These are phyloP conservation scores for Tympanopsis confertula DNA, from an alignment of 2,329 filamentous ascomycete species.

Conservation along the genomic window DNA sequence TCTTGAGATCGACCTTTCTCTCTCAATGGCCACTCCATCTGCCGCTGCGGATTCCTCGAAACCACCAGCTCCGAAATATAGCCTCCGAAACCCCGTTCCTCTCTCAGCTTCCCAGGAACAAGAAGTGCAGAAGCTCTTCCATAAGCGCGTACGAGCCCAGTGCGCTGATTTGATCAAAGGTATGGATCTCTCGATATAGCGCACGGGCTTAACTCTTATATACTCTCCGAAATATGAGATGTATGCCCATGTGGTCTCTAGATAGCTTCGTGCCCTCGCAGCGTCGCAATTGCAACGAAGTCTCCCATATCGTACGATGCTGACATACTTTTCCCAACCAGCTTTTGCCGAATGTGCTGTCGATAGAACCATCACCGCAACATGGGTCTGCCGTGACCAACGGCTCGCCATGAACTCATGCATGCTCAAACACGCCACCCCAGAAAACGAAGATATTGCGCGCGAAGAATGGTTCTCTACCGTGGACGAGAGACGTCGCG, in stretches of 20 bases:
- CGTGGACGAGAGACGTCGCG: slow-evolving; percentile 34
- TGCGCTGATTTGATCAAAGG: slow-evolving; percentile 39
- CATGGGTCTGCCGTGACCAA: slow-evolving; percentile 46
- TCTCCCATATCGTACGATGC: too few relatives aligned
- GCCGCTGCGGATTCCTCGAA: too few relatives aligned
- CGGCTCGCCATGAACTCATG: slow-evolving; percentile 53
- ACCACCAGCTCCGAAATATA: slow-evolving; percentile 10
- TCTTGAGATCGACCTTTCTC: too few relatives aligned
- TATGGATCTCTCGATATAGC: slow-evolving; percentile 9
- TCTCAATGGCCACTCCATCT: too few relatives aligned
- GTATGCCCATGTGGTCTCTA: too few relatives aligned
- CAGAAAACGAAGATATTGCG: slow-evolving; percentile 49
- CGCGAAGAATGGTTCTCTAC: slow-evolving; percentile 53
- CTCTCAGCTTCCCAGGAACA: slow-evolving; percentile 45
- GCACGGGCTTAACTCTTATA: slow-evolving; percentile 1
- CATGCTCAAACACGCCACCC: slow-evolving; percentile 49
- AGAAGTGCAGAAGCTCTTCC: slow-evolving; percentile 43
- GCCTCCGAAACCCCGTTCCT: slow-evolving; percentile 35
- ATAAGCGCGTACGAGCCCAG: slow-evolving; percentile 41
- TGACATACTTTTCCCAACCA: too few relatives aligned
- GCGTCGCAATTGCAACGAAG: too few relatives aligned
- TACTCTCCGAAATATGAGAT: slow-evolving; percentile 2
- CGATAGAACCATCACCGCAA: slow-evolving; percentile 47
- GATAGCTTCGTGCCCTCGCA: too few relatives aligned
- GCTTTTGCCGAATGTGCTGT: slow-evolving; percentile 52